Evolutionary conservation across 305 asterid genomes (phyloP), one percentile per base, ranked within the genome.

Genomic region (Caryopteris hybrid): DNA sequence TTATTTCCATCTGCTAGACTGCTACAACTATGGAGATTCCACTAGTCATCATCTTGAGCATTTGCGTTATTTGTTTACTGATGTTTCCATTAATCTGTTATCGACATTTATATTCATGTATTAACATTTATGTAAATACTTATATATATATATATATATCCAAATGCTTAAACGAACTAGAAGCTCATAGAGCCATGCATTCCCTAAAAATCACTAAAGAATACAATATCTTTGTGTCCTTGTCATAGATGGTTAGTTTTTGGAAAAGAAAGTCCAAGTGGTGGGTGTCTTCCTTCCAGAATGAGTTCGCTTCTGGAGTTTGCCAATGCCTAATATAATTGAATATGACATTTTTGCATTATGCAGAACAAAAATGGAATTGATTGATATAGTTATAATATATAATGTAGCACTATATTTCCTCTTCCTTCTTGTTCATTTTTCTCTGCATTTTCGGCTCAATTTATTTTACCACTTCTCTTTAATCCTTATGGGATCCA

Each of bases 401-500:
- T 12, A 38, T 36, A 34, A 23, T 12, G 38, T 38, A n/a, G 6
- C 36, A 50, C 11, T 6, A 48, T 17, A 36, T 23, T 55, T 29
- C 13, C 33, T 38, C 11, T 14, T 56, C 38, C 12, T 17, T 25
- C 21, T 41, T 29, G 27, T 31, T 45, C n/a, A n/a, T 20, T 9
- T 16, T 34, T 51, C 46, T 41, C 46, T 57, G 34, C 58, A 52
- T 34, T 77, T 60, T 66, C 29, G 14, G n/a, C 65, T 12, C 33
- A 27, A 41, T 13, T 29, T 10, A 36, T 66, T 41, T 66, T 42
- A 45, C 43, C n/a, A 18, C 8, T 16, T 53, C 65, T 50, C 39
- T 57, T 25, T 29, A 39, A 38, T 53, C 64, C 42, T 68, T 43
- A 9, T 61, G 52, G 56, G n/a, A 34, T 75, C 39, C 76, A 83